Conservation (phyloP, 2,329 filamentous ascomycete genomes). For the Apiospora arundinis region DNA sequence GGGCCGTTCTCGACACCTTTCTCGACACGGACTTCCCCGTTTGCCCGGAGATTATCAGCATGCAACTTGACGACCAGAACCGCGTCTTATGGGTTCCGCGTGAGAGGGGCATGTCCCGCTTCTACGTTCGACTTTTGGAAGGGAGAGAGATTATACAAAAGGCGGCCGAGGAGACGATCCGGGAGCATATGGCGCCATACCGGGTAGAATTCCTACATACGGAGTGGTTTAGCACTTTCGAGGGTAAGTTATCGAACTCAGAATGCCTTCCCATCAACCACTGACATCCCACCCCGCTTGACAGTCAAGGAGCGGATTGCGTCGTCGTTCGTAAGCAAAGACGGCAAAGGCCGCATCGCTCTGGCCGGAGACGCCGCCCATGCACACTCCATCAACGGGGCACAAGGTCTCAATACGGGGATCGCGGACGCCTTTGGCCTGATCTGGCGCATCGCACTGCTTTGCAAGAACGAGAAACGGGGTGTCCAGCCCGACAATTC, state of each 20-base stretch:
- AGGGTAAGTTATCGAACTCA: slow-evolving; percentile 41
- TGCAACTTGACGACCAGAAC: slow-evolving; percentile 51
- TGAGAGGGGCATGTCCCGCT: slow-evolving; percentile 53
- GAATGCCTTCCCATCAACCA: not conserved
- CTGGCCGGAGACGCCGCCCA: slow-evolving; percentile 64
- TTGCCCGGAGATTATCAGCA: slow-evolving; percentile 54
- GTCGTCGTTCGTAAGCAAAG: slow-evolving; percentile 45
- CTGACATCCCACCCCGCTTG: not conserved
- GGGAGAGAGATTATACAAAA: slow-evolving; percentile 48
- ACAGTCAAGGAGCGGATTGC: slow-evolving; percentile 50
- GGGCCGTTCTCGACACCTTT: slow-evolving; percentile 55
- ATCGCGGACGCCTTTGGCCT: slow-evolving; percentile 62
- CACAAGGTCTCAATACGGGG: slow-evolving; percentile 65
- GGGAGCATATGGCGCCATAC: slow-evolving; percentile 51
- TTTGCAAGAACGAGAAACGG: slow-evolving; percentile 33
- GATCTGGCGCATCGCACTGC: slow-evolving; percentile 55
- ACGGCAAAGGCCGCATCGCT: slow-evolving; percentile 52
- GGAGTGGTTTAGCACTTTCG: slow-evolving; percentile 58
- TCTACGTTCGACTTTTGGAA: slow-evolving; percentile 52
- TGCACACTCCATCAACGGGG: slow-evolving; percentile 61
- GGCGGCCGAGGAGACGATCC: slow-evolving; percentile 49
- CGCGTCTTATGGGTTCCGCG: slow-evolving; percentile 56
- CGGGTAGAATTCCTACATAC: slow-evolving; percentile 49
- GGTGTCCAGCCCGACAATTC: slow-evolving; percentile 28
- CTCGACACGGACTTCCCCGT: slow-evolving; percentile 55